phyloP scores from a whole-genome alignment of 2,329 filamentous ascomycete genomes.

The Chaetomium strumarium region DNA sequence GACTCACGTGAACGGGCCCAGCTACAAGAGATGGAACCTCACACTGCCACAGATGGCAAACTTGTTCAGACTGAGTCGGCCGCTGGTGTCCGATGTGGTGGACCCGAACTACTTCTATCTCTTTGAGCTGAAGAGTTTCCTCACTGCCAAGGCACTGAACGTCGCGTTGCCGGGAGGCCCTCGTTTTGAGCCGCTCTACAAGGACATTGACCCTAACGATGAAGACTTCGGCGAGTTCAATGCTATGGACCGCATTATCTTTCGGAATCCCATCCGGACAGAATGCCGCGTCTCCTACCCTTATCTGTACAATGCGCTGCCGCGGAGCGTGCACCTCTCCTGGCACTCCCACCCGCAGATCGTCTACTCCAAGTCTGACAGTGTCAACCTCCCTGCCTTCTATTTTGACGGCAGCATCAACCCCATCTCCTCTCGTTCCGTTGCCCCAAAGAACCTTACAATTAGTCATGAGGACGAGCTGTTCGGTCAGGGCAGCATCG shows the following conservation, averaged over 20 bases:
- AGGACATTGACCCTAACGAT: constrained; percentile 97
- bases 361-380: constrained; percentile 83
- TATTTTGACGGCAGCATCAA: constrained; percentile 98
- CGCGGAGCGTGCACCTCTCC: constrained; percentile 84
- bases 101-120: constrained; percentile 98
- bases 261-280: constrained; percentile 87
- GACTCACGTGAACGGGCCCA: constrained; percentile 88
- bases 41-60: constrained; percentile 93
- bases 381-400: constrained; percentile 86
- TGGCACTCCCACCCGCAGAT: constrained; percentile 94
- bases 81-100: constrained; percentile 82
- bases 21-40: constrained; percentile 95
- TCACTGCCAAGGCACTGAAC: constrained; percentile 94
- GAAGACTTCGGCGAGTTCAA: constrained; percentile 99
- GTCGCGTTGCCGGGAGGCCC: constrained; percentile 97
- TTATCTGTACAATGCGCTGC: constrained; percentile 92
- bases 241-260: constrained; percentile 98
- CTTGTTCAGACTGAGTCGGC: constrained; percentile 84
- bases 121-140: constrained; percentile 90
- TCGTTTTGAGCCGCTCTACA: constrained; percentile 94
- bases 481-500: constrained; percentile 73
- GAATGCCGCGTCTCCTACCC: constrained; percentile 94
- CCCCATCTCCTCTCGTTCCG: constrained; percentile 89
- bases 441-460: constrained; percentile 90
- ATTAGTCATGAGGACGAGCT: constrained; percentile 90